Evolutionary conservation across 257 asterid genomes (phyloP).

Genomic region (Agastache rugosa): DNA sequence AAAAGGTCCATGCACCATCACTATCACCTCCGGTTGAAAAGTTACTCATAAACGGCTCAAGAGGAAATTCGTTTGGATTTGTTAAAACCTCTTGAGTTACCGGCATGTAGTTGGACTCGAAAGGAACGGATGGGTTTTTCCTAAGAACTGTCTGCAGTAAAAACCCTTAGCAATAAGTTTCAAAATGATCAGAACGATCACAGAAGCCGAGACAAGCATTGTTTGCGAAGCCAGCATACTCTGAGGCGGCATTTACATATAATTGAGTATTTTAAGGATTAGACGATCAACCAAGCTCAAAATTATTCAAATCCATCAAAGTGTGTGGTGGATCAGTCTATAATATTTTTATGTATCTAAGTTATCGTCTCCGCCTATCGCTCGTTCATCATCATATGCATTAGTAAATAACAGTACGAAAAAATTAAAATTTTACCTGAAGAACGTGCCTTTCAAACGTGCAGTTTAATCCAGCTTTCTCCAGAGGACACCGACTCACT

Average conservation of each 20-base stretch:
- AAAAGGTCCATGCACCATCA: slow-evolving; percentile 73
- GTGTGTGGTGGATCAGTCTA: too few species aligned
- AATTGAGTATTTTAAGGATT: too few species aligned
- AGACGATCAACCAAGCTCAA: neutral
- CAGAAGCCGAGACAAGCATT: neutral
- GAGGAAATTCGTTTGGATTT: slow-evolving; percentile 64
- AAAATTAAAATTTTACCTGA: slow-evolving; percentile 60
- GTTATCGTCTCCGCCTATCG: neutral
- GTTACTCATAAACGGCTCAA: slow-evolving; percentile 85
- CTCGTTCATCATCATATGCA: neutral
- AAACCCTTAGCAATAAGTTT: neutral
- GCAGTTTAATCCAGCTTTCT: slow-evolving; percentile 89
- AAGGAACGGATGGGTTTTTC: slow-evolving; percentile 62
- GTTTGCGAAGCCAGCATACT: neutral
- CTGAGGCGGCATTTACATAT: too few species aligned
- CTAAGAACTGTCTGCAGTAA: slow-evolving; percentile 75
- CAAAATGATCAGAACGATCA: neutral
- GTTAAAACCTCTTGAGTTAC: slow-evolving; percentile 51
- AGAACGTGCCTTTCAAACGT: slow-evolving; percentile 68
- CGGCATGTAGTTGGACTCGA: slow-evolving; percentile 82
- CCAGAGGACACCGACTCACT: slow-evolving; percentile 74
- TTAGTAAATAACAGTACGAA: slow-evolving; percentile 4
- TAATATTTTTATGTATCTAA: too few species aligned
- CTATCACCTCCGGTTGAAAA: slow-evolving; percentile 47
- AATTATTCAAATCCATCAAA: neutral